Conservation (phyloP, 371 early-diverging fungal genomes). For the Mucor irregularis region DNA sequence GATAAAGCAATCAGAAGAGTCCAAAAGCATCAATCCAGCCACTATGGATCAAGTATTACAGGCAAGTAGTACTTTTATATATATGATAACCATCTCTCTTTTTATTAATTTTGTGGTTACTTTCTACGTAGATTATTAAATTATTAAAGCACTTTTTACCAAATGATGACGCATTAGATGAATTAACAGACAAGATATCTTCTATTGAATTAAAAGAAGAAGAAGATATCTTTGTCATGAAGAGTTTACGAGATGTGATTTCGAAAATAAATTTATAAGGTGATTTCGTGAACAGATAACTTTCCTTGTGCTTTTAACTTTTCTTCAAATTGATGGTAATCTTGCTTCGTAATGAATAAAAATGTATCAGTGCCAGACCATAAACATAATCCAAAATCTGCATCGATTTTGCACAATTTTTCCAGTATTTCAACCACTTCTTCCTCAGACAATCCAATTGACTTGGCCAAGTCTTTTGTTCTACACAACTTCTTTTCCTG, state of each 20-base stretch:
- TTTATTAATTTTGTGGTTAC: background rate
- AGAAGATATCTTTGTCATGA: conserved; percentile 18
- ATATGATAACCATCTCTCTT: background rate
- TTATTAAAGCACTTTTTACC: conserved; percentile 37
- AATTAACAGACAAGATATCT: conserved; percentile 15
- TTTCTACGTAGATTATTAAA: conserved; percentile 34
- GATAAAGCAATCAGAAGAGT: conserved; percentile 17
- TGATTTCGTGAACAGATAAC: conserved; percentile 16
- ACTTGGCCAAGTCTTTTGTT: conserved; percentile 7
- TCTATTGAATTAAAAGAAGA: background rate
- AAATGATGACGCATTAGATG: conserved; percentile 13
- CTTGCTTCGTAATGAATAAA: conserved; percentile 24
- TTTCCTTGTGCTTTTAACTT: conserved; percentile 13
- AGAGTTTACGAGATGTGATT: conserved; percentile 21
- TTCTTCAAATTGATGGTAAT: conserved; percentile 13
- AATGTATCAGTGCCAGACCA: conserved; percentile 21
- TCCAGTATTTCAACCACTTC: conserved; percentile 21
- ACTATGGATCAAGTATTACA: conserved; percentile 28
- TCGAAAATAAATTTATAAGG: conserved; percentile 16
- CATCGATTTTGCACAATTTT: conserved; percentile 15
- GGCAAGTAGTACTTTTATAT: conserved; percentile 5
- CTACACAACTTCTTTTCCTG: conserved; percentile 21
- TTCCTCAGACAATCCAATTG: conserved; percentile 8
- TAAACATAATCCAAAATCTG: conserved; percentile 21
- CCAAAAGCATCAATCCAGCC: background rate